phyloP scores from a whole-genome alignment of 2,329 filamentous ascomycete species.

The Alternaria postmessia region DNA sequence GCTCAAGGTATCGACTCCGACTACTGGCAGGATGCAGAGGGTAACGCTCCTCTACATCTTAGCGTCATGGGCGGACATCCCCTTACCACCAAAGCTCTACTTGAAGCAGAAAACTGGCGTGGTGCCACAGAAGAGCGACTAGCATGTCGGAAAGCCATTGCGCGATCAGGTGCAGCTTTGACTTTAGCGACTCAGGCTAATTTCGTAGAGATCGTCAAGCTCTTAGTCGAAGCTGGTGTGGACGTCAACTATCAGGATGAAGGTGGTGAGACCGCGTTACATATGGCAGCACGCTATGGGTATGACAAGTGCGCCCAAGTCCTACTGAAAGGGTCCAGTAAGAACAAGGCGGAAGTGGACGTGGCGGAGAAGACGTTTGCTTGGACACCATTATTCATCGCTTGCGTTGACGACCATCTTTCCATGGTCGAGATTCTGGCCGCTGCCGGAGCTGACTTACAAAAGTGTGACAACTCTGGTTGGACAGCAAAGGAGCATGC shows the following conservation, averaged over 20 bases:
- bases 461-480: slow-evolving; percentile 81
- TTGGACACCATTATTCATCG: slow-evolving; percentile 95
- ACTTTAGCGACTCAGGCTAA: slow-evolving; percentile 89
- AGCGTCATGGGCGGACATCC: slow-evolving; percentile 92
- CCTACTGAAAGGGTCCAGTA: slow-evolving; percentile 72
- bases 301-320: slow-evolving; percentile 81
- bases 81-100: slow-evolving; percentile 80
- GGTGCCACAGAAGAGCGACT: slow-evolving; percentile 69
- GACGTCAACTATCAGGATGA: slow-evolving; percentile 94
- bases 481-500: slow-evolving; percentile 97
- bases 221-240: slow-evolving; percentile 88
- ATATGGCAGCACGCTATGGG: slow-evolving; percentile 89
- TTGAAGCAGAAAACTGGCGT: slow-evolving; percentile 82
- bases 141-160: slow-evolving; percentile 71
- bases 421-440: slow-evolving; percentile 79
- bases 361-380: slow-evolving; percentile 82
- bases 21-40: slow-evolving; percentile 91
- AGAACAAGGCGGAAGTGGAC: slow-evolving; percentile 79
- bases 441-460: slow-evolving; percentile 77
- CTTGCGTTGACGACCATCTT: slow-evolving; percentile 86
- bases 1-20: slow-evolving; percentile 84
- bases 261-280: slow-evolving; percentile 88
- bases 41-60: slow-evolving; percentile 88
- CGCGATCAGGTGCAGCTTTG: slow-evolving; percentile 86
- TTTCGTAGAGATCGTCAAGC: slow-evolving; percentile 81